These are phyloP conservation scores for Irpex rosettiformis DNA, from an alignment of 1,284 basidiomycete genomes.

Conservation along the genomic window DNA sequence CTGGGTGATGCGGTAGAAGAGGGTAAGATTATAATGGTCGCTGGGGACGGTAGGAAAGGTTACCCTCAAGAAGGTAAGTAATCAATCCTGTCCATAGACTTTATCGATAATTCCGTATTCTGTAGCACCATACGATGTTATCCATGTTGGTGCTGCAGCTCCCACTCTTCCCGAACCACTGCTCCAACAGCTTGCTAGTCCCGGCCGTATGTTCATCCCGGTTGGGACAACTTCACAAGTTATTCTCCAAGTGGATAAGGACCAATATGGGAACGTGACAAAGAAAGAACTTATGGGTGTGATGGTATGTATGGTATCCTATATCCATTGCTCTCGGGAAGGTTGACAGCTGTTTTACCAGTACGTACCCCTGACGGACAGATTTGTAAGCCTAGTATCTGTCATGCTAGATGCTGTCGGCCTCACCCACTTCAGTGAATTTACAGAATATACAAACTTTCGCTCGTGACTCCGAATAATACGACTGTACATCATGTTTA, in stretches of 20 bases:
- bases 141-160: constrained; percentile 95
- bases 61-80: constrained; percentile 15
- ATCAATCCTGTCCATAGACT: neutral
- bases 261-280: constrained; percentile 65
- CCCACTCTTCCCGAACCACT: constrained; percentile 72
- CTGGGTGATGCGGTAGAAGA: constrained; percentile 48
- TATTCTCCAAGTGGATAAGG: constrained; percentile 76
- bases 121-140: constrained; percentile 79
- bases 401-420: no score
- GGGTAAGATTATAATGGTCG: constrained; percentile 58
- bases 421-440: neutral
- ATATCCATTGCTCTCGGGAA: constrained; percentile 6
- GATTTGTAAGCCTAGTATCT: neutral
- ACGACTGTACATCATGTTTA: neutral
- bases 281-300: constrained; percentile 79
- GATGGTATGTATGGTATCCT: constrained; percentile 45
- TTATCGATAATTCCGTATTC: neutral
- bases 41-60: constrained; percentile 83
- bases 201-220: constrained; percentile 93
- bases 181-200: constrained; percentile 77
- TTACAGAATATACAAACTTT: neutral
- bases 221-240: constrained; percentile 67
- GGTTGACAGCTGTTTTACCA: constrained; percentile 4
- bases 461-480: neutral
- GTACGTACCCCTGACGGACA: constrained; percentile 37